Base-by-base conservation (phyloP, 768 basidiomycete species). In the Phallus indusiatus region DNA sequence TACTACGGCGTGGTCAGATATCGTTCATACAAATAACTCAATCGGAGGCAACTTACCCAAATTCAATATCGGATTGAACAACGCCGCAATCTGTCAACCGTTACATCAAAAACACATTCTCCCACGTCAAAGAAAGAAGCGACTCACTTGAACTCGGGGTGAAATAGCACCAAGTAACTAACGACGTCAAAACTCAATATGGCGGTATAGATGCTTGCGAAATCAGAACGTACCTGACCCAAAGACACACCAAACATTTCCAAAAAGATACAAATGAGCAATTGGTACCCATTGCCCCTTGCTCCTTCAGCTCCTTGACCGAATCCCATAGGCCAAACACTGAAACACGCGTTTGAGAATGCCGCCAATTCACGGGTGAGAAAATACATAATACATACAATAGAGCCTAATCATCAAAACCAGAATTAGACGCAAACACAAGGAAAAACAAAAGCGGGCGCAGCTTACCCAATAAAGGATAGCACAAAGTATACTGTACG, bases 11-110 rank as follows among this genome's bases (percentile, higher is more conserved):
- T 17, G 18, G 16, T 21, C 12, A n/a, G 21, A n/a, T n/a, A 20
- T 34, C 6, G 48, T 42, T 18, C 17, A 18, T 16, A 14, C 49
- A 55, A 53, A 53, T 47, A 57, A 18, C 50, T 24, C 54, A 49
- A 42, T 21, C 8, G 10, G n/a, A 37, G 34, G 7, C 14, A 9
- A 16, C 50, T 3, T 37, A 59, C 57, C 33, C 34, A 85, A 69
- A 47, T 78, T 74, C 52, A 90, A 61, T 76, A 89, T 86, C 1
- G 90, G 90, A 68, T 88, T 91, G 74, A 85, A 86, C 57, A 92
- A 72, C 6, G 87, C 86, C 10, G 89, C 89, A 42, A 89, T 81
- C 64, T 76, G 67, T 61, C 71, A 70, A 28, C 7, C 28, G 28
- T 28, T 28, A 28, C 2, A 28, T 28, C 10, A 64, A 67, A 8